Conservation (phyloP, 169 alveolate species). For the Cryptosporidium viatorum region DNA sequence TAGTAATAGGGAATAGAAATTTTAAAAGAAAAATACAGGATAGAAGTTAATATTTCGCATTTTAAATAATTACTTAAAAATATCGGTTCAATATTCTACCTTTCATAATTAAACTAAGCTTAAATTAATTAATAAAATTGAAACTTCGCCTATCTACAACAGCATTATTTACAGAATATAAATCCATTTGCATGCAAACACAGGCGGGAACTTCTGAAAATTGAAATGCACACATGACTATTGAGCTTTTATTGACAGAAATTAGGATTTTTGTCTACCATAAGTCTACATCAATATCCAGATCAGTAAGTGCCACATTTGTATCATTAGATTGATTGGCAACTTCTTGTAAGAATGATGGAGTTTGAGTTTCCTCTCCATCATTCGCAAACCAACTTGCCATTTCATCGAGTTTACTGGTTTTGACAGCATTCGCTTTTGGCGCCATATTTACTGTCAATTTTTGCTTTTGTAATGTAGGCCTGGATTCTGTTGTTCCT, state of each 20-base stretch:
- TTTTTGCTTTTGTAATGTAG: slow-evolving; percentile 53
- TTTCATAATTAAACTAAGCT: neutral
- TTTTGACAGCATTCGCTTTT: slow-evolving; percentile 73
- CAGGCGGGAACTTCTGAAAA: neutral
- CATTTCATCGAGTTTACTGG: slow-evolving; percentile 72
- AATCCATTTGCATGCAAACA: neutral
- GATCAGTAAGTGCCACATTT: slow-evolving; percentile 36
- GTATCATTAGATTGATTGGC: slow-evolving; percentile 39
- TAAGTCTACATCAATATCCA: slow-evolving; percentile 62
- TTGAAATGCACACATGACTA: no score
- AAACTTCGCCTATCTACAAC: slow-evolving; percentile 23
- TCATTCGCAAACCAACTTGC: slow-evolving; percentile 74
- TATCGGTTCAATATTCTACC: neutral
- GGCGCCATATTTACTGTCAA: slow-evolving; percentile 73
- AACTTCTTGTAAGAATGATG: slow-evolving; percentile 67
- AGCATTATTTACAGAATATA: slow-evolving; percentile 8
- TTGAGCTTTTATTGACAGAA: neutral
- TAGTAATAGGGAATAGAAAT: neutral
- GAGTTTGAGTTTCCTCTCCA: slow-evolving; percentile 28
- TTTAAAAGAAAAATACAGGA: no score
- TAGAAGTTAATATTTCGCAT: neutral
- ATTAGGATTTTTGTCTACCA: slow-evolving; percentile 16
- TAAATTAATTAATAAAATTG: neutral
- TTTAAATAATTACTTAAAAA: neutral
- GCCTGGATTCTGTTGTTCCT: slow-evolving; percentile 22